A percentile compares a stretch with the other conserved stretches of the same genome.
Evolutionary conservation across 495 filamentous ascomycete genomes (phyloP).

Genomic region (Choiromyces venosus): DNA sequence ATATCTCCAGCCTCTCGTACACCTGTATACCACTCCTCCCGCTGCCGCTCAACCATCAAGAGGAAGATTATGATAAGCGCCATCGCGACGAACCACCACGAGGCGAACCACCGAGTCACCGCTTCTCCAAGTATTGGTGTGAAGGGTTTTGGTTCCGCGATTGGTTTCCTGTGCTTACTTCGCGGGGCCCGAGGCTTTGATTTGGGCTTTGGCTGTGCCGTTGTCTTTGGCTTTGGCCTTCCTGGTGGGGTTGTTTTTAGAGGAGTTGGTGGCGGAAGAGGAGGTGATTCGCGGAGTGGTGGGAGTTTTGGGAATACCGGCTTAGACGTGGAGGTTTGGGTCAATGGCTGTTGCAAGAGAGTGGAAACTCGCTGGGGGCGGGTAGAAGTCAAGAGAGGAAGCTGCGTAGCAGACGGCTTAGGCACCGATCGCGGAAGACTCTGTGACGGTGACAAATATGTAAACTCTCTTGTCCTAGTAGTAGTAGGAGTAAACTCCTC

Average conservation of each 20-base stretch:
- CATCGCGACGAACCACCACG: not conserved
- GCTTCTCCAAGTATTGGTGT: not conserved
- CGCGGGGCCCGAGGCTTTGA: not conserved
- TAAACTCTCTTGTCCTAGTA: not conserved
- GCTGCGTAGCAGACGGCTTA: too few relatives aligned
- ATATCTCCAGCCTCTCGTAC: not conserved
- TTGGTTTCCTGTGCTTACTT: not conserved
- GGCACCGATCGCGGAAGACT: too few relatives aligned
- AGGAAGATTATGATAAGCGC: not conserved
- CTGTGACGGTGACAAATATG: not conserved
- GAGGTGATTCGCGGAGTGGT: not conserved
- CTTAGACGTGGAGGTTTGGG: not conserved
- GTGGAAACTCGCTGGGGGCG: not conserved
- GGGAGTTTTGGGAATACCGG: not conserved
- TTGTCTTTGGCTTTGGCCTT: not conserved
- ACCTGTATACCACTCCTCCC: not conserved
- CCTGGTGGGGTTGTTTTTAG: not conserved
- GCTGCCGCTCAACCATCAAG: not conserved
- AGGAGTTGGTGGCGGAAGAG: too few relatives aligned
- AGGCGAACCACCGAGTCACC: not conserved
- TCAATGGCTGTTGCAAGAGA: not conserved
- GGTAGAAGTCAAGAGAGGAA: too few relatives aligned
- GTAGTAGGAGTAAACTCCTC: too few relatives aligned
- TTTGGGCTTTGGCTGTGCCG: too few relatives aligned
- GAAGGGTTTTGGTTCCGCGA: not conserved